Evolutionary conservation across 495 filamentous ascomycete species (phyloP).

Genomic region (Penicillium steckii): DNA sequence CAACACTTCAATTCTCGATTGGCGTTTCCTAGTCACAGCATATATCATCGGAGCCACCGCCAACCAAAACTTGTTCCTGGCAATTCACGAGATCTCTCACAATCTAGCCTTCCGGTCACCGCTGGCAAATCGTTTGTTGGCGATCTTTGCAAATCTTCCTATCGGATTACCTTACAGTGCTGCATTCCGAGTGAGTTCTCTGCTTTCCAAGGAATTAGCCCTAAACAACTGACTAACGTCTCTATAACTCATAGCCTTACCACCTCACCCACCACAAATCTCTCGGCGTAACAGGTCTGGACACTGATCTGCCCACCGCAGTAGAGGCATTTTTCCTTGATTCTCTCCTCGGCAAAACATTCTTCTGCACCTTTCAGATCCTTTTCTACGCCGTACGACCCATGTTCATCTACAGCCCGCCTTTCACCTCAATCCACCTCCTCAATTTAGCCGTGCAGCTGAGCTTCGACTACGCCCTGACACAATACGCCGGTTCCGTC

Average conservation of each 20-base stretch:
- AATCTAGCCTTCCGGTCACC: constrained; percentile 91
- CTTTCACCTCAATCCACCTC: constrained; percentile 81
- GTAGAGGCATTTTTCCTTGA: constrained; percentile 92
- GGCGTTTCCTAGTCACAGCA: constrained; percentile 76
- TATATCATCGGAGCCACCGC: constrained; percentile 94
- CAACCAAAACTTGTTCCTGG: constrained; percentile 98
- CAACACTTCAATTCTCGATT: constrained; percentile 77
- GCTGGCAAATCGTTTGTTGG: constrained; percentile 79
- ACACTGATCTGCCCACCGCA: constrained; percentile 92
- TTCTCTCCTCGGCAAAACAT: constrained; percentile 95
- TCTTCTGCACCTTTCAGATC: constrained; percentile 99
- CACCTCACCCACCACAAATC: constrained; percentile 99
- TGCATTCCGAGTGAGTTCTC: constrained; percentile 72
- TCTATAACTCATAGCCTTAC: constrained; percentile 67
- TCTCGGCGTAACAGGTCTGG: constrained; percentile 92
- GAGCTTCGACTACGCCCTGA: constrained; percentile 71
- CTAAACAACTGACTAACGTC: constrained; percentile 1
- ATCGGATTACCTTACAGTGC: constrained; percentile 96
- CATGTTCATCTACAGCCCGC: constrained; percentile 88
- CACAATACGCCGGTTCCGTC: constrained; percentile 52
- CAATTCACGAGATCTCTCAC: constrained; percentile 98
- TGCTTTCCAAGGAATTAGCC: too few species aligned
- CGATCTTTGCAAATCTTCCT: constrained; percentile 91
- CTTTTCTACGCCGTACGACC: constrained; percentile 99
- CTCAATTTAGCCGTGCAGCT: constrained; percentile 77